Evolutionary conservation across 371 early-diverging fungal species (phyloP), one percentile per base, ranked within the genome.

Genomic region (Sporodiniella umbellata): DNA sequence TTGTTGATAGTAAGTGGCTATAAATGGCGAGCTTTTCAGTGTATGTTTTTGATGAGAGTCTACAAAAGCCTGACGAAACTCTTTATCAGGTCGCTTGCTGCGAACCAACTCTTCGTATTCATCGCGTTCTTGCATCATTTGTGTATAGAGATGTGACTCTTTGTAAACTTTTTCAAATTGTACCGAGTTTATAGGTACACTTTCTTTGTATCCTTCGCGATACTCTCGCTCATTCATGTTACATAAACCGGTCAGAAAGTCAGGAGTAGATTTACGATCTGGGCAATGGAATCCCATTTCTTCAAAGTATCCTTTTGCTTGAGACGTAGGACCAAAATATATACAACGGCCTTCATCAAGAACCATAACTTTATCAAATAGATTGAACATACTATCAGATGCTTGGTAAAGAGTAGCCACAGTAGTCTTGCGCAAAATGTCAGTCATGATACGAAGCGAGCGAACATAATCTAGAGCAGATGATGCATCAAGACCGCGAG

Each of bases 401-500:
- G 84, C 80, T 55, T 85, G 86, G 53, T 83, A 82, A 28, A 83
- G 64, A 33, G 76, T 75, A 25, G 72, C 67, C 25, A 81, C 57
- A 15, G 83, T 78, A 28, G 84, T 69, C 45, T 81, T 81, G 51
- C 82, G 79, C 45, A 70, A 37, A 10, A 75, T 65, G 35, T 81
- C 78, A 25, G 78, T 73, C 61, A 74, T 67, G 45, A 79, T 73
- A 55, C 79, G 79, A 28, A 86, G 70, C 28, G 78, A 74, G 53
- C 77, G 66, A 22, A 85, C 65, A 50, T 83, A 82, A 56, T 84
- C 83, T 14, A 85, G 68, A 42, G 93, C 90, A 31, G 86, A 87
- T 46, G 87, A 81, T n/a, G 87, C 78, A 71, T 94, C 94, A 15
- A 94, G 58, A 47, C 92, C 91, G 48, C 79, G 80, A 17, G 87